Evolutionary conservation across 2,329 filamentous ascomycete species (phyloP).

Genomic region (Ophiostoma montium): DNA sequence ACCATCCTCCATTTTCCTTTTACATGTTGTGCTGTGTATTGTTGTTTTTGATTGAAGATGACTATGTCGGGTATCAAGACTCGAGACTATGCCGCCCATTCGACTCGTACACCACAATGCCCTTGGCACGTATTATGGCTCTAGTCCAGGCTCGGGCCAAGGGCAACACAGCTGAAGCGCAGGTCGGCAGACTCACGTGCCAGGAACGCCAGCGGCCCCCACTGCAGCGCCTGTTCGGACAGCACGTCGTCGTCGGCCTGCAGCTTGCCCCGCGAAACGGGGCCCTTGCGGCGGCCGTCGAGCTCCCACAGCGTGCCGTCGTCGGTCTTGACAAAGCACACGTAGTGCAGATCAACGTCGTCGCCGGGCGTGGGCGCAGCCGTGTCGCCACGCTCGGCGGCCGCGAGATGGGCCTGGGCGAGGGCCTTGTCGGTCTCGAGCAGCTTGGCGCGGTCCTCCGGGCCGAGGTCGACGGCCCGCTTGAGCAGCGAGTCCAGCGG

Average conservation of each 20-base stretch:
- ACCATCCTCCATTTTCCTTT: not conserved
- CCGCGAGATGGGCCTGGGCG: slow-evolving; percentile 63
- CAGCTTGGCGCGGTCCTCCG: slow-evolving; percentile 51
- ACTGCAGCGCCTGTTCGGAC: slow-evolving; percentile 57
- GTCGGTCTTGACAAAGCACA: slow-evolving; percentile 71
- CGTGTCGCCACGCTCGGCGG: slow-evolving; percentile 67
- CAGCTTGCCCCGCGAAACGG: slow-evolving; percentile 41
- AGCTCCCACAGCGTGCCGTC: slow-evolving; percentile 52
- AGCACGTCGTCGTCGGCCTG: slow-evolving; percentile 53
- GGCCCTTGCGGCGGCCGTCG: slow-evolving; percentile 44
- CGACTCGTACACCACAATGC: too few species aligned
- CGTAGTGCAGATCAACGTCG: slow-evolving; percentile 85
- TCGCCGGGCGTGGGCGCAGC: slow-evolving; percentile 63
- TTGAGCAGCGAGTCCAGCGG: slow-evolving; percentile 51
- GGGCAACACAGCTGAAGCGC: slow-evolving; percentile 43
- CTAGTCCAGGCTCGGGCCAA: slow-evolving; percentile 37
- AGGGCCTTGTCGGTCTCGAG: slow-evolving; percentile 65
- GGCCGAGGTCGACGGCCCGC: slow-evolving; percentile 55
- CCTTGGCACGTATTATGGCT: too few species aligned
- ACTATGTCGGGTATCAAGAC: too few species aligned
- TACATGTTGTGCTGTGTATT: too few species aligned
- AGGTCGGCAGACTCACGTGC: slow-evolving; percentile 39
- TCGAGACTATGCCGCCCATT: not conserved
- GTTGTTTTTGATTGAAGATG: too few species aligned
- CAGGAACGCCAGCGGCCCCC: slow-evolving; percentile 49